Evolutionary conservation across 257 asterid species (phyloP).

Genomic region (Datura wrightii): DNA sequence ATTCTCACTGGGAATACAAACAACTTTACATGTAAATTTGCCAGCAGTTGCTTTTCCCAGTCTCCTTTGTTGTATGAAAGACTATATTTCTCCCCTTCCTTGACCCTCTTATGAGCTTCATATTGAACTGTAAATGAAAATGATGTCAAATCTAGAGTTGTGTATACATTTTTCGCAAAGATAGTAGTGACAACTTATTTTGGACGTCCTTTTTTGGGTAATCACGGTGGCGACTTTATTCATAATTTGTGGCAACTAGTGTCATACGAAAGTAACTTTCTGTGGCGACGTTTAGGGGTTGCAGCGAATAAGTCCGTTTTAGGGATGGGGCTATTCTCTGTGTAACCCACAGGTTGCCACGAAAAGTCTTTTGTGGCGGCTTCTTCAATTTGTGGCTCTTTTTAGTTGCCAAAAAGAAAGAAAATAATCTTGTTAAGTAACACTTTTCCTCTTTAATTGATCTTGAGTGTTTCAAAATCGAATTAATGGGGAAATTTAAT

Average conservation of each 20-base stretch:
- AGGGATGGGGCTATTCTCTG: not conserved
- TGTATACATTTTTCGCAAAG: not conserved
- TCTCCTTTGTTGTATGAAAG: not conserved
- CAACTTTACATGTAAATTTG: conserved; percentile 10
- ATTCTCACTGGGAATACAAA: not conserved
- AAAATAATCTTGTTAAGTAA: too few relatives aligned
- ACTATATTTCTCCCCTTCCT: not conserved
- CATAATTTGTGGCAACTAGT: not conserved
- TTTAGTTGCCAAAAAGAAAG: not conserved
- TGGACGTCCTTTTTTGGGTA: not conserved
- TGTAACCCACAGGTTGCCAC: not conserved
- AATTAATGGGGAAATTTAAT: too few relatives aligned
- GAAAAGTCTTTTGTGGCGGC: not conserved
- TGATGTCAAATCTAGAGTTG: not conserved
- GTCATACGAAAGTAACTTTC: not conserved
- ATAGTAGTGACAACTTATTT: too few relatives aligned
- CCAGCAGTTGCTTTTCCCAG: not conserved
- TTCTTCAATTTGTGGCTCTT: not conserved
- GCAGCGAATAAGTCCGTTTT: not conserved
- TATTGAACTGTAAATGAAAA: not conserved
- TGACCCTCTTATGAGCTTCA: not conserved
- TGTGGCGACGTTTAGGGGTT: not conserved
- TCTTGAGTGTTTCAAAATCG: too few relatives aligned
- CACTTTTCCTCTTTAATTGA: too few relatives aligned
- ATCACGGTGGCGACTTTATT: not conserved